These are phyloP conservation scores for Trichoderma hamatum DNA, from an alignment of 2,329 filamentous ascomycete species.

Conservation along the genomic window DNA sequence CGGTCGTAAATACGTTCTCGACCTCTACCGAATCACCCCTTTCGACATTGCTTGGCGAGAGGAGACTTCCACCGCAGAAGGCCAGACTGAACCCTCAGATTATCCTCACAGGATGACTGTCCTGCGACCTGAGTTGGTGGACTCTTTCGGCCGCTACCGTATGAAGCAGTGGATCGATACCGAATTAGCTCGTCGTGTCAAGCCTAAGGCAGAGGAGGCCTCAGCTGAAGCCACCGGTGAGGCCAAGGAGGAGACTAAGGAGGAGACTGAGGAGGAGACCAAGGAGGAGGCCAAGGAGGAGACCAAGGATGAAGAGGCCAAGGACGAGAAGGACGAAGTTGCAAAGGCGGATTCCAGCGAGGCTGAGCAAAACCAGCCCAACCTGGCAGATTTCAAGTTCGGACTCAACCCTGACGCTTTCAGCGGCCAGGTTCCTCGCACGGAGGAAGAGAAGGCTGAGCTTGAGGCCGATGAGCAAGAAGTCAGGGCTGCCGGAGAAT, in stretches of 20 bases:
- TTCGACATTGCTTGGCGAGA: constrained; percentile 91
- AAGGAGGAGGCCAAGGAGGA: constrained; percentile 41
- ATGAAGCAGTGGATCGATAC: constrained; percentile 86
- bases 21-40: constrained; percentile 92
- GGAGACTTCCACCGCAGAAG: constrained; percentile 59
- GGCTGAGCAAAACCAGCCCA: constrained; percentile 62
- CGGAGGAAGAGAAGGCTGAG: constrained; percentile 84
- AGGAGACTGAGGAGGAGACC: constrained; percentile 40
- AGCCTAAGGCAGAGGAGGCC: constrained; percentile 39
- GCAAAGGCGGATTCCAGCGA: constrained; percentile 47
- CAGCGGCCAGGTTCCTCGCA: constrained; percentile 88
- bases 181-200: constrained; percentile 67
- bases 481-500: constrained; percentile 80
- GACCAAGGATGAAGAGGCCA: constrained; percentile 39
- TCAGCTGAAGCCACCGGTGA: constrained; percentile 35
- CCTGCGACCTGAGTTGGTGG: constrained; percentile 84
- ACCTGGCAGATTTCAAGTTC: constrained; percentile 85
- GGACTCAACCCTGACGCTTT: constrained; percentile 93
- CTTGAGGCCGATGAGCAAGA: constrained; percentile 83
- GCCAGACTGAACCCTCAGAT: constrained; percentile 48
- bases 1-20: constrained; percentile 94
- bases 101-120: constrained; percentile 98
- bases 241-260: constrained; percentile 42
- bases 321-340: constrained; percentile 29
- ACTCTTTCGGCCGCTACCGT: constrained; percentile 80